Conservation (phyloP, 2,329 filamentous ascomycete species). For the Penicillium brevicompactum region DNA sequence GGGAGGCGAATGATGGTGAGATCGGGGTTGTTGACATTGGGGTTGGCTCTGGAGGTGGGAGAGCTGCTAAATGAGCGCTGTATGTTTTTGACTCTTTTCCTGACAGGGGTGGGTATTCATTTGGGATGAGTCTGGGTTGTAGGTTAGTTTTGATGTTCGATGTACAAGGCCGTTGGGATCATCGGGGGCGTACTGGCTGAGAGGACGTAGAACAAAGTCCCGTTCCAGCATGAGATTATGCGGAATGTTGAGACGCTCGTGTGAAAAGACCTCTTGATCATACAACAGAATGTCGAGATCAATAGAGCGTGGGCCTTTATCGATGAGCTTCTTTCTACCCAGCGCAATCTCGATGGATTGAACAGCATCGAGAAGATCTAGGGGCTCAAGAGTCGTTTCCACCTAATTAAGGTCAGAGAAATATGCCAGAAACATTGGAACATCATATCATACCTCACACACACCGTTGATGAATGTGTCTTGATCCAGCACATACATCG, state of each 20-base stretch:
- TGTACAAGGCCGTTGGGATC: background rate
- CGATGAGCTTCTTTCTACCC: slow-evolving; percentile 79
- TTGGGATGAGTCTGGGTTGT: slow-evolving; percentile 42
- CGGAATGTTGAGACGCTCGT: slow-evolving; percentile 78
- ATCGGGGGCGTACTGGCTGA: slow-evolving; percentile 55
- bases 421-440: no score
- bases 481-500: slow-evolving; percentile 95
- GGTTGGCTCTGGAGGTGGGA: slow-evolving; percentile 36
- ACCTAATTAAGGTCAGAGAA: slow-evolving; percentile 61
- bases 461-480: slow-evolving; percentile 87
- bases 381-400: slow-evolving; percentile 73
- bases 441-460: slow-evolving; percentile 76
- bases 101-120: slow-evolving; percentile 37
- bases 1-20: slow-evolving; percentile 46
- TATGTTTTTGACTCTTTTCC: slow-evolving; percentile 33
- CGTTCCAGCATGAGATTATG: slow-evolving; percentile 84
- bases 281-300: slow-evolving; percentile 92
- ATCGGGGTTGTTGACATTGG: slow-evolving; percentile 44
- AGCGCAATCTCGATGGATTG: slow-evolving; percentile 81
- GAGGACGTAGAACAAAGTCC: slow-evolving; percentile 87
- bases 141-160: background rate
- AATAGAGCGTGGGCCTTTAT: slow-evolving; percentile 93
- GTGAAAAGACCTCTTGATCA: slow-evolving; percentile 64
- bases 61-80: slow-evolving; percentile 36
- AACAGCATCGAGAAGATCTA: slow-evolving; percentile 75